phyloP scores from a whole-genome alignment of 176 grass and related monocot genomes.

The Carex cristatella region DNA sequence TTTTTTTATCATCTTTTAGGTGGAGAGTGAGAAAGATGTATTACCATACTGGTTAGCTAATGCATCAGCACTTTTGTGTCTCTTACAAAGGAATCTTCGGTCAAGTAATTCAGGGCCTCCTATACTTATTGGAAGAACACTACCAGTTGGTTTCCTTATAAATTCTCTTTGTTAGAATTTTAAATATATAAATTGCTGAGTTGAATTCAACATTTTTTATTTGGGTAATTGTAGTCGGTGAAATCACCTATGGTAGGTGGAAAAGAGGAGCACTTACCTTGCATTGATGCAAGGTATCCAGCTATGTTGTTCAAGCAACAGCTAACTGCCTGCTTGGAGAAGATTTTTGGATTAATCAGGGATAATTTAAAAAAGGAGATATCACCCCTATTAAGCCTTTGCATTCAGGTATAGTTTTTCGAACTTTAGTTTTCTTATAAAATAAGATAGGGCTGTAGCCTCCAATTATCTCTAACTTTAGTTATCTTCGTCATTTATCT shows the following conservation, averaged over 20 bases:
- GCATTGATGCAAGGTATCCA: conserved; percentile 70
- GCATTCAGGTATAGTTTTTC: conserved; percentile 49
- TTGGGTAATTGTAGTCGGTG: conserved; percentile 23
- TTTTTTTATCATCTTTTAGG: conserved; percentile 41
- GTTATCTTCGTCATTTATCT: neutral
- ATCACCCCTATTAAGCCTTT: conserved; percentile 70
- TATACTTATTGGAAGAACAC: conserved; percentile 47
- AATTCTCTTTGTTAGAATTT: neutral
- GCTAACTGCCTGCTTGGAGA: conserved; percentile 74
- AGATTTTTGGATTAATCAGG: conserved; percentile 79
- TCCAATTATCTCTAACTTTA: neutral
- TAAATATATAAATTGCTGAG: neutral
- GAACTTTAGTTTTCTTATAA: neutral
- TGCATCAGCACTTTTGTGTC: conserved; percentile 71
- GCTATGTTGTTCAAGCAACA: conserved; percentile 93
- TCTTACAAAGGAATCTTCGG: conserved; percentile 80
- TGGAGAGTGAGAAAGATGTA: conserved; percentile 63
- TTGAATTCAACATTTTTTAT: conserved; percentile 4
- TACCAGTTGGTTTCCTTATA: conserved; percentile 39
- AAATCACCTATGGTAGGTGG: conserved; percentile 47
- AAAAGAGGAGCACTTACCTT: conserved; percentile 31
- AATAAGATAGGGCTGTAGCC: too few relatives aligned
- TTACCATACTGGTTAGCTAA: conserved; percentile 88
- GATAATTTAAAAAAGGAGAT: conserved; percentile 93
- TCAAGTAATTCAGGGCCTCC: conserved; percentile 51